Base-by-base conservation (phyloP, 1,284 basidiomycete species). In the Lentinula novae-zelandiae region DNA sequence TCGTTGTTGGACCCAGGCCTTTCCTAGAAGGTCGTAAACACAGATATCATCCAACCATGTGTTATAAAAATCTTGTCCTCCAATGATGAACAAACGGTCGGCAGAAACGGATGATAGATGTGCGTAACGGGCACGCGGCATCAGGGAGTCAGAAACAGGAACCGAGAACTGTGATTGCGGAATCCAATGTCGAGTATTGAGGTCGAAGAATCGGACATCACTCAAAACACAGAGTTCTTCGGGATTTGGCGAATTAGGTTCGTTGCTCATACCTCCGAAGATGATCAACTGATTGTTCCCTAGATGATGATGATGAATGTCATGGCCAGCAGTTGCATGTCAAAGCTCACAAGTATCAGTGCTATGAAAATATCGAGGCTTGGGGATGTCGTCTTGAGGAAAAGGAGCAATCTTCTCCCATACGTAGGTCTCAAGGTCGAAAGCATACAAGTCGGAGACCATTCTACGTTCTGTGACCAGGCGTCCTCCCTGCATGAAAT, bases 21-120 rank as follows among this genome's bases (percentile, higher is more conserved):
- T 83, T 5, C 77, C 73, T 17, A 79, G 70, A 33, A 98, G 80
- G 72, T 97, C 93, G 65, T 89, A 95, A 9, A 95, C 88, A 72
- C 92, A 91, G 60, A 95, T 84, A 67, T 96, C 93, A 72, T 96
- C 92, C n/a, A 95, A 78, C 90, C 93, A 94, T 51, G 92, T 88
- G 70, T 94, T 95, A 63, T 84, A 86, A 65, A 93, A 84, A 71
- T 97, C 93, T 71, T 98, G 96, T 3, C 96, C 96, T 8, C 96
- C 96, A 58, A 96, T 93, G 68, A 98, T 84, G 73, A 96, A 90
- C n/a, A 98, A 82, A 44, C 88, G 82, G 70, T 91, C 86, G 5
- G 88, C 81, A 9, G 92, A 90, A 49, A 96, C 82, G 8, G 92
- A 88, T 36, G 92, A 94, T 13, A 96, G 81, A 72, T 97, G 95